A percentile compares a stretch with the other conserved stretches of the same genome.
These are phyloP conservation scores for Coemansia reversa DNA, from an alignment of 192 early-diverging fungal genomes.

Conservation along the genomic window DNA sequence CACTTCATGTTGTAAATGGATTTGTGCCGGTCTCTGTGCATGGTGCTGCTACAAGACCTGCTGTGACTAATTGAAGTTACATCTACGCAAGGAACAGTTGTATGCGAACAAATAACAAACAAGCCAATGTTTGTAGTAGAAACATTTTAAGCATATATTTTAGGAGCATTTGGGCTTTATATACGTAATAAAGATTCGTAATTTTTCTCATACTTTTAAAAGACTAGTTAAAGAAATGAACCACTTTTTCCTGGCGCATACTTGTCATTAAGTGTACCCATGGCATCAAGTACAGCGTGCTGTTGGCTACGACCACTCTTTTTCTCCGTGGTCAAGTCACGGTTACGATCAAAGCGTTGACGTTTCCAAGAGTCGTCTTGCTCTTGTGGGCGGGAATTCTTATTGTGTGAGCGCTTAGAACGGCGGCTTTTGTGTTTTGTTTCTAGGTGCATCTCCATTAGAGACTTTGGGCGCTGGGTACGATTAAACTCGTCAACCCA, in stretches of 20 bases:
- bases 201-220: too few species aligned
- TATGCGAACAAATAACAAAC: neutral
- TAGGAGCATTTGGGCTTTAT: neutral
- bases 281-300: constrained; percentile 29
- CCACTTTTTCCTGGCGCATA: constrained; percentile 35
- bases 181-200: neutral
- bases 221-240: constrained; percentile 32
- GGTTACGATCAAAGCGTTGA: constrained; percentile 24
- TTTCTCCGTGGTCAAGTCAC: constrained; percentile 24
- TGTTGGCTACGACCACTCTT: constrained; percentile 11
- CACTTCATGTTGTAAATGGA: too few species aligned
- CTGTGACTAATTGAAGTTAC: neutral
- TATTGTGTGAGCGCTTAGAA: neutral
- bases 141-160: too few species aligned
- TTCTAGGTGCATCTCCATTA: constrained; percentile 47
- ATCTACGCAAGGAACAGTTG: too few species aligned
- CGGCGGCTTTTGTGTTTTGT: constrained; percentile 7
- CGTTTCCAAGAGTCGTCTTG: constrained; percentile 29
- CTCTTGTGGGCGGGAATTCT: neutral
- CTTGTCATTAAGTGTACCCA: constrained; percentile 32
- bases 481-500: constrained; percentile 51
- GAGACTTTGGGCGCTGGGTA: constrained; percentile 36
- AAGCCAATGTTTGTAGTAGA: neutral
- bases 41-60: constrained; percentile 10
- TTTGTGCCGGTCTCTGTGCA: too few species aligned